Percentiles rank a stretch among this genome's conserved stretches.
Conservation (phyloP, 2,329 filamentous ascomycete species). For the Calonectria hongkongensis region DNA sequence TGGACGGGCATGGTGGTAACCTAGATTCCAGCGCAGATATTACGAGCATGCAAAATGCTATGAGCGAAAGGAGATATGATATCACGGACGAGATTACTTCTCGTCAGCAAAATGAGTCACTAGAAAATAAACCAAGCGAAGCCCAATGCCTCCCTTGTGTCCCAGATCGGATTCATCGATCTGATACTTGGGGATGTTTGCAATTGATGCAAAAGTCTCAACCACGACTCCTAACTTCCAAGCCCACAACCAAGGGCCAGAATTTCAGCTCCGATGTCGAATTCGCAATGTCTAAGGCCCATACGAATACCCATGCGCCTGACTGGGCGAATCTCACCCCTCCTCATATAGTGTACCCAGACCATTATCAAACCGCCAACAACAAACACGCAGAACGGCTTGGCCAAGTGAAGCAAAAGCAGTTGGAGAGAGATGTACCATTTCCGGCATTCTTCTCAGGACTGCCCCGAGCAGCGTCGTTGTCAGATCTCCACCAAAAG, state of each 20-base stretch:
- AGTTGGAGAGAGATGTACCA: background rate
- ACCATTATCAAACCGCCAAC: background rate
- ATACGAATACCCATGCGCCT: constrained; percentile 38
- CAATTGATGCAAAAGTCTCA: constrained; percentile 45
- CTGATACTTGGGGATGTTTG: constrained; percentile 48
- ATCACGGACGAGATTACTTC: constrained; percentile 57
- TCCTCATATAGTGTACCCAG: constrained; percentile 27
- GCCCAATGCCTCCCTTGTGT: constrained; percentile 57
- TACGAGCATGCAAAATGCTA: constrained; percentile 55
- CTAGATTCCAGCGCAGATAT: constrained; percentile 57
- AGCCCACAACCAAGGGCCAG: constrained; percentile 16
- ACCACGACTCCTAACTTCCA: constrained; percentile 16
- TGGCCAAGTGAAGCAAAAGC: background rate
- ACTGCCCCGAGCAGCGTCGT: constrained; percentile 19
- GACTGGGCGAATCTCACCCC: constrained; percentile 38
- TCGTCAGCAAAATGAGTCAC: constrained; percentile 46
- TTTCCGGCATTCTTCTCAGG: background rate
- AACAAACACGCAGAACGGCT: background rate
- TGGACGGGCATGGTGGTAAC: constrained; percentile 56
- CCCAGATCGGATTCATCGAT: constrained; percentile 47
- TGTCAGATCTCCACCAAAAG: constrained; percentile 36
- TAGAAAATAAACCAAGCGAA: constrained; percentile 30
- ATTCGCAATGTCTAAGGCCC: constrained; percentile 38
- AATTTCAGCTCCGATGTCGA: constrained; percentile 35
- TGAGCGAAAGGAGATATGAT: constrained; percentile 59